Percentiles rank a stretch among this genome's conserved stretches.
Conservation (phyloP, 768 basidiomycete species). For the Psilocybe subaeruginosa region DNA sequence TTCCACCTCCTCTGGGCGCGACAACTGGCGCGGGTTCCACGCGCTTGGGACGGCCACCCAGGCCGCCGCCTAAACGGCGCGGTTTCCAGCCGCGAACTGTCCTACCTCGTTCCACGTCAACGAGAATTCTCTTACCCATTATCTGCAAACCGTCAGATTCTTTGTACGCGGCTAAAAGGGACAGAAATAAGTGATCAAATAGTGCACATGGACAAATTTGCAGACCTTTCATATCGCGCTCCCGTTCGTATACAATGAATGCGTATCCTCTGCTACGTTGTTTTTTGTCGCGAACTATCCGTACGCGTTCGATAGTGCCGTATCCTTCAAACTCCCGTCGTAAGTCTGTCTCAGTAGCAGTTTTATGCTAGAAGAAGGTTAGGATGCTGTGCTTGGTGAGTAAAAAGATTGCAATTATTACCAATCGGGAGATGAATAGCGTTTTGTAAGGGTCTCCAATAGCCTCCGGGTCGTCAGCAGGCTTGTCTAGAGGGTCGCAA, state of each 20-base stretch:
- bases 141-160: slow-evolving; percentile 97
- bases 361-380: slow-evolving; percentile 71
- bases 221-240: slow-evolving; percentile 98
- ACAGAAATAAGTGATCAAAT: slow-evolving; percentile 15
- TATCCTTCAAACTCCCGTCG: slow-evolving; percentile 95
- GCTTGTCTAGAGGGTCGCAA: slow-evolving; percentile 68
- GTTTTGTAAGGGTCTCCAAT: slow-evolving; percentile 98
- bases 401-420: slow-evolving; percentile 28
- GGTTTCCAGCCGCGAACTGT: slow-evolving; percentile 99
- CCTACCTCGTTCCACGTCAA: slow-evolving; percentile 97
- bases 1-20: slow-evolving; percentile 42
- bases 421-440: slow-evolving; percentile 92
- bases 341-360: slow-evolving; percentile 88
- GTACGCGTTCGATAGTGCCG: slow-evolving; percentile 92
- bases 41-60: slow-evolving; percentile 97
- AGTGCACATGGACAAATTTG: slow-evolving; percentile 15
- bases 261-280: slow-evolving; percentile 90
- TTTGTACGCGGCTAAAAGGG: slow-evolving; percentile 83
- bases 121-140: slow-evolving; percentile 93
- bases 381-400: slow-evolving; percentile 4
- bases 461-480: slow-evolving; percentile 87
- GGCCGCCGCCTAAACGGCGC: slow-evolving; percentile 92
- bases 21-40: slow-evolving; percentile 47
- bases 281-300: slow-evolving; percentile 92
- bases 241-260: slow-evolving; percentile 96